Conservation (phyloP, 2,329 filamentous ascomycete species). For the Fusarium staphyleae region DNA sequence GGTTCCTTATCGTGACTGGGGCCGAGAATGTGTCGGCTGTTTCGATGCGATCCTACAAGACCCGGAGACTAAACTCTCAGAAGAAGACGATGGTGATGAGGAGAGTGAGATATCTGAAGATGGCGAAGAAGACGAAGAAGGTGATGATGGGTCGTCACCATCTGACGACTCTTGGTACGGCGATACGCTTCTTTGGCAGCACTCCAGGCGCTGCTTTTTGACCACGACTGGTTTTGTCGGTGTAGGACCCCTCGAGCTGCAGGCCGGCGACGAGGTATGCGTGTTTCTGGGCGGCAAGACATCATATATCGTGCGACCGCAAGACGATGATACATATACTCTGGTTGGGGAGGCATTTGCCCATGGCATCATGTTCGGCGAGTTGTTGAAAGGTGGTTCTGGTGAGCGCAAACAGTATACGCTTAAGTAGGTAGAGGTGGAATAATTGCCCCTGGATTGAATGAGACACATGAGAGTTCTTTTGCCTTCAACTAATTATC, state of each 20-base stretch:
- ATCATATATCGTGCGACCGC: constrained; percentile 7
- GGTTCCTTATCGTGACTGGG: neutral
- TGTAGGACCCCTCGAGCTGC: constrained; percentile 2
- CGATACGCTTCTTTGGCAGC: neutral
- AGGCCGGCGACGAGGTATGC: constrained; percentile 5
- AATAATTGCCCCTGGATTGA: too few species aligned
- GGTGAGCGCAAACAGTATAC: neutral
- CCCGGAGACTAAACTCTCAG: neutral
- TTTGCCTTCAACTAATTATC: too few species aligned
- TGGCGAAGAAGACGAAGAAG: neutral
- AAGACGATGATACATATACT: neutral
- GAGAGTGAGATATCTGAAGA: too few species aligned
- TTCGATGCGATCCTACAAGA: neutral
- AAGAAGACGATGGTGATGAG: too few species aligned
- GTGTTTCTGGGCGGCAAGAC: constrained; percentile 10
- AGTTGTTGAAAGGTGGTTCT: neutral
- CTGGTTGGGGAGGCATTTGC: constrained; percentile 15
- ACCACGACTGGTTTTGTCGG: constrained; percentile 9
- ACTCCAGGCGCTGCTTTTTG: constrained; percentile 1
- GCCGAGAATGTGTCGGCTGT: neutral
- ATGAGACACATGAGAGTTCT: too few species aligned
- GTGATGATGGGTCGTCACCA: neutral
- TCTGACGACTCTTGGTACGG: neutral
- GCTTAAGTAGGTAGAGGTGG: constrained; percentile 1
- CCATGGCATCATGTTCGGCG: constrained; percentile 20